Evolutionary conservation across 495 filamentous ascomycete genomes (phyloP).

Genomic region (Penicillium parvum): DNA sequence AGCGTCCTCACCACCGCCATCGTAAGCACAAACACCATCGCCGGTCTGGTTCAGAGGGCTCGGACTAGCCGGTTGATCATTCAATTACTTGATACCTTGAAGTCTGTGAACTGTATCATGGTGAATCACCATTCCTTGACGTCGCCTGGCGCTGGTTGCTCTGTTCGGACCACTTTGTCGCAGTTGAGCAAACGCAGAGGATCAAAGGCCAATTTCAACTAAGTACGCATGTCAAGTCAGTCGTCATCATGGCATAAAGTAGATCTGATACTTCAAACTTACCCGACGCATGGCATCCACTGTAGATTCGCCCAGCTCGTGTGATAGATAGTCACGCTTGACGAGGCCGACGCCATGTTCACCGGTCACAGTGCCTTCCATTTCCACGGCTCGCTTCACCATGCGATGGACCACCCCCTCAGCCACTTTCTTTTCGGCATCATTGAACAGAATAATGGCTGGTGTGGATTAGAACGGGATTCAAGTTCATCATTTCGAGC

Average conservation of each 20-base stretch:
- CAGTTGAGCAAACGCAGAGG: constrained; percentile 62
- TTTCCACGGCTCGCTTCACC: constrained; percentile 58
- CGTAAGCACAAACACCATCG: constrained; percentile 40
- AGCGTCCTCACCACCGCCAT: constrained; percentile 23
- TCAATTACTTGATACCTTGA: neutral
- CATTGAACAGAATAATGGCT: constrained; percentile 56
- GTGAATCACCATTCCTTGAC: constrained; percentile 37
- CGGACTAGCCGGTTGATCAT: constrained; percentile 8
- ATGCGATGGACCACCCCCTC: constrained; percentile 54
- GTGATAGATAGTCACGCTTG: constrained; percentile 56
- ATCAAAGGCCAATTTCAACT: constrained; percentile 64
- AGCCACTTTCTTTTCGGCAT: constrained; percentile 46
- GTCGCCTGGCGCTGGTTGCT: constrained; percentile 36
- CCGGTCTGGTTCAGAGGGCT: constrained; percentile 20
- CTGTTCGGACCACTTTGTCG: constrained; percentile 58
- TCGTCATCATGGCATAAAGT: constrained; percentile 3
- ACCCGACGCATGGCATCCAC: constrained; percentile 63
- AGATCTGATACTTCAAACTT: constrained; percentile 22
- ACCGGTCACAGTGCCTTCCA: constrained; percentile 62
- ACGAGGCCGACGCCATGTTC: constrained; percentile 62
- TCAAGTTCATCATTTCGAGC: neutral
- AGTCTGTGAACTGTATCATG: neutral
- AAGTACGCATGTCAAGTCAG: constrained; percentile 9
- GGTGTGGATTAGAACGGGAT: neutral
- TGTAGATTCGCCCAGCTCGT: constrained; percentile 51